Evolutionary conservation across 2,329 filamentous ascomycete species (phyloP).

Genomic region (Cladosporium velox): DNA sequence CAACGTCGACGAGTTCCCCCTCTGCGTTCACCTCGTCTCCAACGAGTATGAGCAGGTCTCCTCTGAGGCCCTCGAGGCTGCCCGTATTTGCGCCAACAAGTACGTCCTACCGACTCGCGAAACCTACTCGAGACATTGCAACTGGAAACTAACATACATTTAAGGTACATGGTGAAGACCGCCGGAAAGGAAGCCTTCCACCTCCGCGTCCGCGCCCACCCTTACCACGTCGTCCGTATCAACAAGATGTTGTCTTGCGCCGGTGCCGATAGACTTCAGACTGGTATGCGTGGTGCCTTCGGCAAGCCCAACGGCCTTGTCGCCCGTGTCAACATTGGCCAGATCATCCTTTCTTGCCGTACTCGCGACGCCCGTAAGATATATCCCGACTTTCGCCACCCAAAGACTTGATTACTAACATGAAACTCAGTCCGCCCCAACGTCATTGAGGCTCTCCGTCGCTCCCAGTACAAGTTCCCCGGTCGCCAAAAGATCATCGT

Average conservation of each 20-base stretch:
- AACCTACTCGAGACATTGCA: not conserved
- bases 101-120: constrained; percentile 45
- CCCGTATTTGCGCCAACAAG: constrained; percentile 99
- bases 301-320: constrained; percentile 99
- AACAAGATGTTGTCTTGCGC: constrained; percentile 99
- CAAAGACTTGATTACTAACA: constrained; percentile 25
- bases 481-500: constrained; percentile 99
- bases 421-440: constrained; percentile 69
- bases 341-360: constrained; percentile 96
- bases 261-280: constrained; percentile 99
- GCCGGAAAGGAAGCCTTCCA: constrained; percentile 73
- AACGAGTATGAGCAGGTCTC: constrained; percentile 99
- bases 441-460: constrained; percentile 97
- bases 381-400: not conserved
- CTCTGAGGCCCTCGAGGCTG: constrained; percentile 98
- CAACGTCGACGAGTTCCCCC: constrained; percentile 98
- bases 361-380: constrained; percentile 87
- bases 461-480: constrained; percentile 99
- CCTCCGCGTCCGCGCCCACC: constrained; percentile 80
- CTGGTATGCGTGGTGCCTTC: constrained; percentile 99
- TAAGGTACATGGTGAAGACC: constrained; percentile 67
- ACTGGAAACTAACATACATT: constrained; percentile 24
- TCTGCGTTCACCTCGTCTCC: constrained; percentile 98
- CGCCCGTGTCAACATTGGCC: constrained; percentile 99
- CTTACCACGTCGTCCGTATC: constrained; percentile 99